A percentile compares a stretch with the other conserved stretches of the same genome.
These are phyloP conservation scores for Halenospora varia DNA, from an alignment of 495 filamentous ascomycete genomes.

Conservation along the genomic window DNA sequence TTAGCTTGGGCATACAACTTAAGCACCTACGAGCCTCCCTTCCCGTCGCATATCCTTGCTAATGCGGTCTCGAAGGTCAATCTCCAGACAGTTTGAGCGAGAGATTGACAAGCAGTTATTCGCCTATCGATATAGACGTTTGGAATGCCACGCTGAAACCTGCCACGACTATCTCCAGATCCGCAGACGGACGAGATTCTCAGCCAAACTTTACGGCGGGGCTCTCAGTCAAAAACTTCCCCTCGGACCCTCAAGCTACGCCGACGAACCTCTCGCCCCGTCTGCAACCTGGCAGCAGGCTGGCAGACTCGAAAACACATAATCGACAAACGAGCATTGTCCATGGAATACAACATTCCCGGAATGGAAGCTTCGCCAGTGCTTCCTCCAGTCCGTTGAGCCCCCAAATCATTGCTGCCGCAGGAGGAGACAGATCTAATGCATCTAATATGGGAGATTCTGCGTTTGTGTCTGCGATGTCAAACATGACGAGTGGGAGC, in stretches of 20 bases:
- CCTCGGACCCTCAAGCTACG: constrained; percentile 12
- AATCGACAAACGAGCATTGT: constrained; percentile 93
- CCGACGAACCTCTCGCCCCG: constrained; percentile 15
- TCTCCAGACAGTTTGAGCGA: constrained; percentile 20
- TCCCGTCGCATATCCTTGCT: constrained; percentile 15
- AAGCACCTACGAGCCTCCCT: neutral
- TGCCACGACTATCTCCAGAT: constrained; percentile 15
- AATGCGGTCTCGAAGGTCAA: constrained; percentile 14
- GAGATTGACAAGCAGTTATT: constrained; percentile 9
- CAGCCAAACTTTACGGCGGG: constrained; percentile 7
- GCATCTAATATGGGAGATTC: constrained; percentile 42
- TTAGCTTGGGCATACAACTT: neutral
- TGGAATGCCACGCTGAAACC: constrained; percentile 24
- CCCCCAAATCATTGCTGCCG: constrained; percentile 76
- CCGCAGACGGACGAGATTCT: constrained; percentile 11
- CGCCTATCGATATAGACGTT: constrained; percentile 22
- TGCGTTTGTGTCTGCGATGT: constrained; percentile 24
- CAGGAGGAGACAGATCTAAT: constrained; percentile 39
- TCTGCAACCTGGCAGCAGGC: constrained; percentile 4
- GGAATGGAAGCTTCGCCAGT: constrained; percentile 67
- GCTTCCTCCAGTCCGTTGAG: constrained; percentile 72
- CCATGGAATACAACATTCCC: constrained; percentile 88
- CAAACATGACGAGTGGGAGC: constrained; percentile 9
- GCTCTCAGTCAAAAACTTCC: neutral
- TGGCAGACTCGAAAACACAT: constrained; percentile 42